phyloP scores from a whole-genome alignment of 306 rosid genomes.

The Argentina anserina region DNA sequence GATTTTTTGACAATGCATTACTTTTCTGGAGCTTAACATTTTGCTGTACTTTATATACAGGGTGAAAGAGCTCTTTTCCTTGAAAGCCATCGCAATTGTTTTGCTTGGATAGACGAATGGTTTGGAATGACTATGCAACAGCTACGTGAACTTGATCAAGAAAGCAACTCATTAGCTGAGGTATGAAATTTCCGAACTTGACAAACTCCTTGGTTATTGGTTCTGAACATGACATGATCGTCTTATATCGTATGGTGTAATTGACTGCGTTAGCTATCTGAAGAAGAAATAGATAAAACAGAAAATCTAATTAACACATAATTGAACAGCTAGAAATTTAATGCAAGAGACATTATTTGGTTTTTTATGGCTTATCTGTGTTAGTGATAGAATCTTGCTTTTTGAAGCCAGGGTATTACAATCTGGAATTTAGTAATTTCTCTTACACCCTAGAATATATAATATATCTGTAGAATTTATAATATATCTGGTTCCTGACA shows the following conservation, averaged over 20 bases:
- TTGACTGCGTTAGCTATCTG: neutral
- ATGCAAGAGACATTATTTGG: no score
- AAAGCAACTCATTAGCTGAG: conserved; percentile 25
- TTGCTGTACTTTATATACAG: conserved; percentile 5
- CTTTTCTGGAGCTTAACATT: neutral
- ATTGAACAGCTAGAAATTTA: neutral
- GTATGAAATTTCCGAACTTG: conserved; percentile 15
- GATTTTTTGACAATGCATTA: neutral
- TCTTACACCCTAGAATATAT: no score
- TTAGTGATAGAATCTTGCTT: no score
- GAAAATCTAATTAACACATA: neutral
- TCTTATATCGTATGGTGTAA: neutral
- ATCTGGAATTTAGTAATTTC: no score
- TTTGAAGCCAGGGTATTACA: no score
- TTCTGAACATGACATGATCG: neutral
- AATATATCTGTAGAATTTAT: no score
- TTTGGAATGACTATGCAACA: conserved; percentile 38
- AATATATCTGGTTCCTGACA: no score
- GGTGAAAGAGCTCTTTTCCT: conserved; percentile 45
- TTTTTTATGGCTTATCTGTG: no score
- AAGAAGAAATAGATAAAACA: neutral
- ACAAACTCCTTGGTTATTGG: neutral
- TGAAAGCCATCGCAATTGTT: conserved; percentile 43
- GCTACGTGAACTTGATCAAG: conserved; percentile 33
- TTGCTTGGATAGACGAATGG: conserved; percentile 47